These are phyloP conservation scores for Cercospora sp. DNA, from an alignment of 2,329 filamentous ascomycete genomes.

Conservation along the genomic window DNA sequence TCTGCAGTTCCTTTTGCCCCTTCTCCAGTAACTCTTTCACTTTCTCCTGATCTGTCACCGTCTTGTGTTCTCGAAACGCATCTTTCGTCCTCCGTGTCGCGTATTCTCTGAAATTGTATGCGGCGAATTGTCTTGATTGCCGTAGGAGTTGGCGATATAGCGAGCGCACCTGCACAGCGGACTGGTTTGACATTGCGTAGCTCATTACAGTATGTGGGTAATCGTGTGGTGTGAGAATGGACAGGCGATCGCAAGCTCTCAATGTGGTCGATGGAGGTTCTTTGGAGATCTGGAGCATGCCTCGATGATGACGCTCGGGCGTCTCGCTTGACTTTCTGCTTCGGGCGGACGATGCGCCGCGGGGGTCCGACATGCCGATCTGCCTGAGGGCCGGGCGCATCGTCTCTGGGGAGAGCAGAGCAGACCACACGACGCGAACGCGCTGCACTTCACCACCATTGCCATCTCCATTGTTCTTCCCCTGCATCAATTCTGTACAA, in stretches of 20 bases:
- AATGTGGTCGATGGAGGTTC: background rate
- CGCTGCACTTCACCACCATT: background rate
- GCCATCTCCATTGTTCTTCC: background rate
- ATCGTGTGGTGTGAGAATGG: background rate
- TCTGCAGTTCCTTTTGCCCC: slow-evolving; percentile 80
- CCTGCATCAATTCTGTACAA: background rate
- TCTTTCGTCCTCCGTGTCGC: slow-evolving; percentile 86
- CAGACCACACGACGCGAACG: slow-evolving; percentile 12
- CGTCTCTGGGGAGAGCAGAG: background rate
- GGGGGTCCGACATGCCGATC: slow-evolving; percentile 17
- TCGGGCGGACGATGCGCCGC: background rate
- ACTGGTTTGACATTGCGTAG: slow-evolving; percentile 24
- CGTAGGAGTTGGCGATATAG: slow-evolving; percentile 84
- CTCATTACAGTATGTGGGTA: background rate
- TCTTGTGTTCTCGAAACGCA: slow-evolving; percentile 79
- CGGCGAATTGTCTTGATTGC: slow-evolving; percentile 80
- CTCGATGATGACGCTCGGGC: slow-evolving; percentile 7
- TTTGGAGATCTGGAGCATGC: background rate
- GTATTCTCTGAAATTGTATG: slow-evolving; percentile 98
- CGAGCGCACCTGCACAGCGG: slow-evolving; percentile 35
- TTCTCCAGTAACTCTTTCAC: slow-evolving; percentile 89
- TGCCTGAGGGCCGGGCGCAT: background rate
- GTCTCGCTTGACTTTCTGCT: background rate
- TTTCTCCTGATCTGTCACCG: slow-evolving; percentile 69
- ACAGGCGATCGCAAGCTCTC: background rate